phyloP scores from a whole-genome alignment of 345 rosid species.

The Hibiscus syriacus region DNA sequence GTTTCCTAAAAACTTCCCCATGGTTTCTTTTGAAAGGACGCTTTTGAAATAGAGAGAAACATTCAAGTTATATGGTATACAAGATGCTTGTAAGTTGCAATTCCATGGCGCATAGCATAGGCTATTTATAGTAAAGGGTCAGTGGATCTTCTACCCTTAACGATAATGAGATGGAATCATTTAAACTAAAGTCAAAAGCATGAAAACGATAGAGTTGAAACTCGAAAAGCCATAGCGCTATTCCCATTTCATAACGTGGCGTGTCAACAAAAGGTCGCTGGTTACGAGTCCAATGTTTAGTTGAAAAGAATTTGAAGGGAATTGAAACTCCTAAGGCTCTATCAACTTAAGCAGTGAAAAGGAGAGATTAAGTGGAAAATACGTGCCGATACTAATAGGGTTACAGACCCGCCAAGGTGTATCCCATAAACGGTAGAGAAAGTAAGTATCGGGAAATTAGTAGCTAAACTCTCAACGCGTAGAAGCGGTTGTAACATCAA shows the following conservation, averaged over 20 bases:
- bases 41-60: not conserved
- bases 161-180: not conserved
- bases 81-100: not conserved
- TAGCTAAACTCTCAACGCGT: not conserved
- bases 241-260: slow-evolving; percentile 9
- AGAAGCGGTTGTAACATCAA: slow-evolving; percentile 2
- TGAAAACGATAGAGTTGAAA: not conserved
- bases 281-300: not conserved
- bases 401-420: not conserved
- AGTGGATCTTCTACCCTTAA: not conserved
- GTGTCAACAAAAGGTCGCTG: not conserved
- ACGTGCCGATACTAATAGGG: slow-evolving; percentile 12
- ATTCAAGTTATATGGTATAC: too few species aligned
- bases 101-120: not conserved
- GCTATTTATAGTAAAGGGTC: slow-evolving; percentile 6
- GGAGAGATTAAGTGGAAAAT: slow-evolving; percentile 12
- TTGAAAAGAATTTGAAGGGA: not conserved
- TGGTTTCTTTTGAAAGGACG: not conserved
- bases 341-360: not conserved
- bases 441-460: not conserved
- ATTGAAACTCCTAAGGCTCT: not conserved
- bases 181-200: not conserved
- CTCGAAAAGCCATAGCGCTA: not conserved
- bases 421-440: slow-evolving; percentile 10
- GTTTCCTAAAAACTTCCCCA: slow-evolving; percentile 3